Conservation (phyloP, 2,329 filamentous ascomycete species). For the Plectosphaerella sp. region DNA sequence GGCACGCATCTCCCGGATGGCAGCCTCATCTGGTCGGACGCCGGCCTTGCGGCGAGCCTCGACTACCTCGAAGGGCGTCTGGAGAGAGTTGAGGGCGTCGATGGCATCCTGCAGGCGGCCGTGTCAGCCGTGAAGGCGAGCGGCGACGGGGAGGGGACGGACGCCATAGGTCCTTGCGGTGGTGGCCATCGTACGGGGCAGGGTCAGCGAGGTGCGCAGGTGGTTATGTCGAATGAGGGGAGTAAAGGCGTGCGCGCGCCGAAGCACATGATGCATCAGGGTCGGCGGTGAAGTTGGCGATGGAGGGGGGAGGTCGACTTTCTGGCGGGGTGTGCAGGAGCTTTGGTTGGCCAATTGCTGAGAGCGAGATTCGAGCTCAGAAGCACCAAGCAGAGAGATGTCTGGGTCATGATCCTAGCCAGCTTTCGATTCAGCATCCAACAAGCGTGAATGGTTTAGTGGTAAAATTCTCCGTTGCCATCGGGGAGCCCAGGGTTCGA, state of each 20-base stretch:
- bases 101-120: slow-evolving; percentile 70
- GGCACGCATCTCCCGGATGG: slow-evolving; percentile 73
- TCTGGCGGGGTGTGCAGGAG: neutral
- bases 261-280: slow-evolving; percentile 14
- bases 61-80: slow-evolving; percentile 79
- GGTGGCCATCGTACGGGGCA: slow-evolving; percentile 8
- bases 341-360: too few relatives aligned
- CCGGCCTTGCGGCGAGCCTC: slow-evolving; percentile 75
- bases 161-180: slow-evolving; percentile 10
- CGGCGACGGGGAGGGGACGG: neutral
- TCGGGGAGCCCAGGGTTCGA: slow-evolving; percentile 3
- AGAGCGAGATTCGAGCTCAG: too few relatives aligned
- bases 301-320: neutral
- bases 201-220: neutral
- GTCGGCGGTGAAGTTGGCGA: neutral
- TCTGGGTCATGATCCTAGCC: too few relatives aligned
- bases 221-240: neutral
- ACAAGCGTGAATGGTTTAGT: slow-evolving; percentile 4
- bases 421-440: neutral
- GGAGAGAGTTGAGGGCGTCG: slow-evolving; percentile 79
- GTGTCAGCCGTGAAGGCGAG: neutral
- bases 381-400: too few relatives aligned
- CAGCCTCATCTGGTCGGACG: slow-evolving; percentile 59
- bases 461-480: slow-evolving; percentile 4
- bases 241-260: slow-evolving; percentile 4